A percentile compares a stretch with the other conserved stretches of the same genome.
phyloP scores from a whole-genome alignment of 1,284 basidiomycete species.

The Trametes hirsuta region DNA sequence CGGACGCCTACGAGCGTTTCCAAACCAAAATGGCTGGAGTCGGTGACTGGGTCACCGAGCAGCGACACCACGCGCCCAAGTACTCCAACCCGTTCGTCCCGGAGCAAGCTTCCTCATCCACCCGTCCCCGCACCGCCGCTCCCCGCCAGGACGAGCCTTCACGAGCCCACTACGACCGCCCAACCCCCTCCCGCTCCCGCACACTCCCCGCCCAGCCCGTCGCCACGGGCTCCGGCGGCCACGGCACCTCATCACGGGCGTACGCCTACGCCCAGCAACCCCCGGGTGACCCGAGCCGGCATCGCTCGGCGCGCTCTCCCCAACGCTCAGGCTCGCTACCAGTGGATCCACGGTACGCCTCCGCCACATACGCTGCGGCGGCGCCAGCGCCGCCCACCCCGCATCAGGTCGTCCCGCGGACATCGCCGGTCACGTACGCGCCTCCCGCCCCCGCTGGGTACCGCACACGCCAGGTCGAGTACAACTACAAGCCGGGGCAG shows the following conservation, averaged over 20 bases:
- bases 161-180: slow-evolving; percentile 15
- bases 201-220: slow-evolving; percentile 14
- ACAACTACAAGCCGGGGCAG: slow-evolving; percentile 26
- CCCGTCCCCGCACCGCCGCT: slow-evolving; percentile 11
- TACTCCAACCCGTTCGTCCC: slow-evolving; percentile 33
- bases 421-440: slow-evolving; percentile 18
- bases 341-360: slow-evolving; percentile 12
- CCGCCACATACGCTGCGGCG: slow-evolving; percentile 9
- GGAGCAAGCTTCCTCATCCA: slow-evolving; percentile 14
- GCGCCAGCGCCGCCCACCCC: slow-evolving; percentile 11
- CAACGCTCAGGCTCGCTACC: slow-evolving; percentile 20
- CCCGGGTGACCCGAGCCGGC: slow-evolving; percentile 10
- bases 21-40: slow-evolving; percentile 46
- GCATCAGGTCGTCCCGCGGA: slow-evolving; percentile 10
- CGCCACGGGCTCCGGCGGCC: not conserved
- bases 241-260: slow-evolving; percentile 19
- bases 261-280: slow-evolving; percentile 20
- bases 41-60: slow-evolving; percentile 44
- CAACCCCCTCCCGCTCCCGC: slow-evolving; percentile 20
- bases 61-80: slow-evolving; percentile 26
- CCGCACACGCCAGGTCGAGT: slow-evolving; percentile 19
- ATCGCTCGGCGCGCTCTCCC: slow-evolving; percentile 15
- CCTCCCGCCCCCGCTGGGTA: slow-evolving; percentile 8
- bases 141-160: slow-evolving; percentile 15
- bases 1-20: slow-evolving; percentile 49